Evolutionary conservation across 306 rosid species (phyloP).

Genomic region (Pyrus betulifolia): DNA sequence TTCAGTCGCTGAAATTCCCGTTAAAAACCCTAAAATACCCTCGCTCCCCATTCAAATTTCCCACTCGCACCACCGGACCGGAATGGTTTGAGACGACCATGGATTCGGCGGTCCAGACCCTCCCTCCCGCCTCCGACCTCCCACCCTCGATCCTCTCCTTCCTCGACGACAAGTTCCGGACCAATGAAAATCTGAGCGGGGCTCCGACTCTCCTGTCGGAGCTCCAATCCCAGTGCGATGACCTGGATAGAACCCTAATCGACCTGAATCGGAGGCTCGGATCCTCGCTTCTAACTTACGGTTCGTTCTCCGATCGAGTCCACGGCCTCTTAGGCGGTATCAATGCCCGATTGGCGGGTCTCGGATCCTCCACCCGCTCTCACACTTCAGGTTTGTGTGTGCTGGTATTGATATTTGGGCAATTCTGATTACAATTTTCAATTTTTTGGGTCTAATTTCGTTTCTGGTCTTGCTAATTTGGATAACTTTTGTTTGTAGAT

Average conservation of each 20-base stretch:
- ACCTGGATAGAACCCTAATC: slow-evolving; percentile 49
- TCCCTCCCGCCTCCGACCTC: slow-evolving; percentile 46
- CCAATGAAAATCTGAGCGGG: slow-evolving; percentile 23
- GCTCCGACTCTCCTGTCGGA: slow-evolving; percentile 47
- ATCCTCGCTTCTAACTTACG: slow-evolving; percentile 43
- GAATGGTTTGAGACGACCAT: slow-evolving; percentile 14
- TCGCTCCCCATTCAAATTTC: background rate
- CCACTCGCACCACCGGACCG: slow-evolving; percentile 3
- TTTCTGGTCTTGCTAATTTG: background rate
- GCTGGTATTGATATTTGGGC: slow-evolving; percentile 1
- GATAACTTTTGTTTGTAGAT: slow-evolving; percentile 18
- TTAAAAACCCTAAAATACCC: slow-evolving; percentile 17
- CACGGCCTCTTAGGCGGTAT: slow-evolving; percentile 36
- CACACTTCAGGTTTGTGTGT: slow-evolving; percentile 4
- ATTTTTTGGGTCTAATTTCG: background rate
- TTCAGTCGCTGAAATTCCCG: background rate
- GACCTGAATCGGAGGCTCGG: slow-evolving; percentile 56
- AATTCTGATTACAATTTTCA: slow-evolving; percentile 7
- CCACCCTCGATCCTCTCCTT: slow-evolving; percentile 50
- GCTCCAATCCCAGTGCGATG: slow-evolving; percentile 51
- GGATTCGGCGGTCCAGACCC: slow-evolving; percentile 36
- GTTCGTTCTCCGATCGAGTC: slow-evolving; percentile 51
- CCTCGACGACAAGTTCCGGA: slow-evolving; percentile 41
- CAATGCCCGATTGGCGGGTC: slow-evolving; percentile 30
- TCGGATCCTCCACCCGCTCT: slow-evolving; percentile 42